Base-by-base conservation (phyloP, 2,329 filamentous ascomycete species). In the Elsinoe arachidis region DNA sequence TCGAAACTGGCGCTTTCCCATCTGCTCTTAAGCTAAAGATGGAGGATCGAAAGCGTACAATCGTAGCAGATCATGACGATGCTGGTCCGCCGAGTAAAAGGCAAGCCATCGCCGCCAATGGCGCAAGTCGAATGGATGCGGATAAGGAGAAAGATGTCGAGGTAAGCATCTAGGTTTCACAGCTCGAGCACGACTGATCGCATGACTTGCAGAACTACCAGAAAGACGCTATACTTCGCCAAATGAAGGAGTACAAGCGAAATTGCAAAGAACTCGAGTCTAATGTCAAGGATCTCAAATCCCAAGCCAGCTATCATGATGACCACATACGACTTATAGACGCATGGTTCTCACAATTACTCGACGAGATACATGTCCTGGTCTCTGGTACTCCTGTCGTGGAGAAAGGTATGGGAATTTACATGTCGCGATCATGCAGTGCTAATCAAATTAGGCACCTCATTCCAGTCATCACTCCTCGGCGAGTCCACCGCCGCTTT, bases 41-140 rank as follows among this genome's bases (percentile, higher is more conserved):
- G 92, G 93, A 99, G 82, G 93, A 97, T 80, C 90, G 93, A 83
- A 99, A 99, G 83, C 85, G 93, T 83, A 87, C 90, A 70, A 88
- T 90, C 70, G 81, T 87, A 66, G 81, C 83, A 74, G 87, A 86
- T 70, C 78, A 83, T 68, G 88, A 93, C 72, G 90, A 96, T 65
- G 78, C 88, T 69, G 88, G 87, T 63, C 92, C 92, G 64, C 91
- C 92, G 19, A 87, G 85, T 69, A 99, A 97, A 80, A 87, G 90
- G 74, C 88, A 95, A 73, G 88, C 90, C 57, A 80, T 78, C 55
- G 67, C 74, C 60, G 81, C 92, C 63, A 96, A 96, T 78, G 90
- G 90, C 68, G 75, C 78, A 62, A 83, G 80, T 66, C 81, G 84
- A 69, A 80, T 81, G 62, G 66, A 68, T 44, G 77, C 81, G 65